phyloP scores from a whole-genome alignment of 2,329 filamentous ascomycete genomes.

The Pseudogymnoascus sp. region DNA sequence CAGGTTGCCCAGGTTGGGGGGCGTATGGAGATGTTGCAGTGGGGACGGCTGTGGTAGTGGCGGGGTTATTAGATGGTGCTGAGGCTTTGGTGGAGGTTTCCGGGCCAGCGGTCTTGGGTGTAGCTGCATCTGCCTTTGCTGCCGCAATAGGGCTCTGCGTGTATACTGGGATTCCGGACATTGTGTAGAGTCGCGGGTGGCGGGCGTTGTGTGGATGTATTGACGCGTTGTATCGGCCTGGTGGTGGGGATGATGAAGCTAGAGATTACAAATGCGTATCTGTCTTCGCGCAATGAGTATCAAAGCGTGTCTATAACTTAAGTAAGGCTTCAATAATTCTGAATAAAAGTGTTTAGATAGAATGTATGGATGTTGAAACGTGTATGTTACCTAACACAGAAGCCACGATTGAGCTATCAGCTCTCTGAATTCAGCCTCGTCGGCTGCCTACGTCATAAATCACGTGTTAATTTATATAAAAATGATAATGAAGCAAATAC shows the following conservation, averaged over 20 bases:
- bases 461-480: background rate
- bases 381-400: background rate
- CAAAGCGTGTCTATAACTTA: background rate
- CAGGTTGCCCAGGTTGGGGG: constrained; percentile 42
- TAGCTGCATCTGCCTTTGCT: constrained; percentile 42
- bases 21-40: constrained; percentile 26
- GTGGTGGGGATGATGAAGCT: background rate
- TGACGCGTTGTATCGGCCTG: background rate
- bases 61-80: constrained; percentile 14
- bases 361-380: background rate
- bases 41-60: constrained; percentile 26
- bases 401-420: constrained; percentile 4
- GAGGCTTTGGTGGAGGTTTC: constrained; percentile 18
- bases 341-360: background rate
- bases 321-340: background rate
- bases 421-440: background rate
- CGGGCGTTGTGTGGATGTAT: background rate
- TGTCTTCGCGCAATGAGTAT: background rate
- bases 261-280: background rate
- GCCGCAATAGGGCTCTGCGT: constrained; percentile 51
- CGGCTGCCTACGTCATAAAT: background rate
- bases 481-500: background rate
- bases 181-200: constrained; percentile 26
- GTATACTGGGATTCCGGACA: constrained; percentile 55
- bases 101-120: constrained; percentile 36